These are phyloP conservation scores for Salinomyces thailandicus DNA, from an alignment of 2,329 filamentous ascomycete species.

Conservation along the genomic window DNA sequence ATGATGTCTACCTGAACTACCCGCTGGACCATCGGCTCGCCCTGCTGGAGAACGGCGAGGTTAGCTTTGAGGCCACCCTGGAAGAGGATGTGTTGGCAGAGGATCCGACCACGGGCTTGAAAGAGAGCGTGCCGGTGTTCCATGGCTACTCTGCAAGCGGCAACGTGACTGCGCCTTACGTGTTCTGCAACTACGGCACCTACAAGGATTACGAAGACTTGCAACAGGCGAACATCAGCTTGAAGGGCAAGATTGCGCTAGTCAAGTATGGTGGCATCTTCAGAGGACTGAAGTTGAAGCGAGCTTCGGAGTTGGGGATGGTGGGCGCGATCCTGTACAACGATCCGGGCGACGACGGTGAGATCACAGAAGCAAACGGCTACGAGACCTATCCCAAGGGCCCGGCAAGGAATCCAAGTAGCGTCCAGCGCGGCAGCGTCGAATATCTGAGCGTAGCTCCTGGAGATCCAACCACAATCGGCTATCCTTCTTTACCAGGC, in stretches of 20 bases:
- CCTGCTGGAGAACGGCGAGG: conserved; percentile 29
- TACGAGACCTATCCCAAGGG: conserved; percentile 71
- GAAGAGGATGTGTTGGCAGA: conserved; percentile 77
- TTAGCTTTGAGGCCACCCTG: conserved; percentile 49
- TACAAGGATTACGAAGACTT: conserved; percentile 79
- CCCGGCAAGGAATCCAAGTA: conserved; percentile 75
- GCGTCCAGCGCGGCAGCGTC: conserved; percentile 79
- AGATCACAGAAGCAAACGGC: conserved; percentile 71
- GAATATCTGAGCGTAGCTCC: conserved; percentile 50
- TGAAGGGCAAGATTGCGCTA: conserved; percentile 78
- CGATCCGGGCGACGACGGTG: conserved; percentile 81
- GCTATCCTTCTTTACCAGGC: conserved; percentile 88
- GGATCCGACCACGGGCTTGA: conserved; percentile 64
- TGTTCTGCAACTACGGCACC: conserved; percentile 87
- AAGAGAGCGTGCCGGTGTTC: conserved; percentile 73
- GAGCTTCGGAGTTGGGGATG: conserved; percentile 83
- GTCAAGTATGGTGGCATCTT: conserved; percentile 80
- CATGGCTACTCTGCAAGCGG: conserved; percentile 90
- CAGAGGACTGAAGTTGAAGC: conserved; percentile 83
- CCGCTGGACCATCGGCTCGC: conserved; percentile 39
- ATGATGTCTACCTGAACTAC: conserved; percentile 44
- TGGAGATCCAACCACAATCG: conserved; percentile 79
- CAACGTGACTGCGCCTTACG: conserved; percentile 78
- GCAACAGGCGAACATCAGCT: conserved; percentile 58
- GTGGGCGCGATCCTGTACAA: conserved; percentile 74